Conservation (phyloP, 352 stramenopile species). For the Globisporangium emineosum region DNA sequence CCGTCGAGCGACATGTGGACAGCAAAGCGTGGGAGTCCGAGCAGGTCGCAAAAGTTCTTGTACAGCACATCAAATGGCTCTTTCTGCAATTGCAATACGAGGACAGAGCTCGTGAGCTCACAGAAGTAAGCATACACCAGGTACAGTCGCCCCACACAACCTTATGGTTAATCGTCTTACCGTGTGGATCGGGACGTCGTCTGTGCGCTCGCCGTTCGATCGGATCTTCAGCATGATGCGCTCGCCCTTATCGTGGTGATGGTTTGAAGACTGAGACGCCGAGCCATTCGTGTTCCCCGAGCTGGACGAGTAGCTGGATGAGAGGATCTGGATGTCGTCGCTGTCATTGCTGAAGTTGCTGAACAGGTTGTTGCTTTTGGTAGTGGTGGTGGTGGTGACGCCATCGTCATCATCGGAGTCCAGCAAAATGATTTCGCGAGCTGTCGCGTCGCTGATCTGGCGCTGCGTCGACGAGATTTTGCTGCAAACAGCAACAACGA, state of each 20-base stretch:
- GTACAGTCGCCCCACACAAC: not conserved
- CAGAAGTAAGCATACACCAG: slow-evolving; percentile 3
- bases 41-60: slow-evolving; percentile 56
- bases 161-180: slow-evolving; percentile 20
- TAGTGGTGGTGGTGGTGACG: not conserved
- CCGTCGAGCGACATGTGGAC: slow-evolving; percentile 67
- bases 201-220: slow-evolving; percentile 49
- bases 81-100: slow-evolving; percentile 27
- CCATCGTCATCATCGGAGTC: slow-evolving; percentile 53
- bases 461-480: slow-evolving; percentile 27
- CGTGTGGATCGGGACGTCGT: slow-evolving; percentile 58
- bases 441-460: slow-evolving; percentile 14
- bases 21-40: slow-evolving; percentile 52
- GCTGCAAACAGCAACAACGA: slow-evolving; percentile 12
- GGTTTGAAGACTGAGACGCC: not conserved
- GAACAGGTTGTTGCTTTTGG: not conserved
- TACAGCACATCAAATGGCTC: slow-evolving; percentile 65
- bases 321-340: slow-evolving; percentile 13
- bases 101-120: not conserved
- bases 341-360: slow-evolving; percentile 7
- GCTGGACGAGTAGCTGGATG: not conserved
- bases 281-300: not conserved
- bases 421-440: slow-evolving; percentile 44
- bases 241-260: slow-evolving; percentile 38
- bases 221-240: slow-evolving; percentile 52